Base-by-base conservation (phyloP, 768 basidiomycete genomes). In the Lactarius psammicola region DNA sequence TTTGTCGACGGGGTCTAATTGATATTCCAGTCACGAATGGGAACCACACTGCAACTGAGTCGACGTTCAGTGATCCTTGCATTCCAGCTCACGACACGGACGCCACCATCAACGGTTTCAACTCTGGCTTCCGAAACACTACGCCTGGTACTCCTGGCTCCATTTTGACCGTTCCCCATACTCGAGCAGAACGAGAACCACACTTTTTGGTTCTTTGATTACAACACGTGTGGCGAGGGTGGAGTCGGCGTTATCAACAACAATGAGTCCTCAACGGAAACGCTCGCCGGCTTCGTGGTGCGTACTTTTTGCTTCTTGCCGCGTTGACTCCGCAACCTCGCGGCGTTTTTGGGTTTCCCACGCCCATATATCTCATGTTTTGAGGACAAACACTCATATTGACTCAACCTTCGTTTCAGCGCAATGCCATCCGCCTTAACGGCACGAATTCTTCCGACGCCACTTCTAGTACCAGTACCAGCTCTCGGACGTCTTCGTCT, bases 141-240 rank as follows among this genome's bases (percentile, higher is more conserved):
- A 78, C 74, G 49, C 83, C 85, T 70, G 80, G 78, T 56, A 78
- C 80, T 10, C 75, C 79, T 23, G 71, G 80, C 61, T 84, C 84
- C 31, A 78, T 77, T 57, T 78, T 84, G 44, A 38, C 72, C 30
- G 77, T 86, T n/a, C 46, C 76, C 80, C 23, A 79, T 88, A 71
- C 70, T 72, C 53, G 63, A 71, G 11, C 74, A 82, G 60, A 76
- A 81, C 64, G 76, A 72, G 65, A 78, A 77, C 63, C 69, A 66
- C 13, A 82, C 86, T 23, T 77, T 85, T 56, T 88, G 85, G 85
- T 87, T 85, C 73, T 88, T 76, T 73, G 87, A 88, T 75, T 71
- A 69, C 65, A 80, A 79, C 67, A 81, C 81, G 8, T 88, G 87
- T 73, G 79, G 76, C 3, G 66, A 78, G 59, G 87, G 85, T 59